A percentile compares a stretch with the other conserved stretches of the same genome.
Evolutionary conservation across 305 asterid genomes (phyloP).

Genomic region (Fraxinus albicans): DNA sequence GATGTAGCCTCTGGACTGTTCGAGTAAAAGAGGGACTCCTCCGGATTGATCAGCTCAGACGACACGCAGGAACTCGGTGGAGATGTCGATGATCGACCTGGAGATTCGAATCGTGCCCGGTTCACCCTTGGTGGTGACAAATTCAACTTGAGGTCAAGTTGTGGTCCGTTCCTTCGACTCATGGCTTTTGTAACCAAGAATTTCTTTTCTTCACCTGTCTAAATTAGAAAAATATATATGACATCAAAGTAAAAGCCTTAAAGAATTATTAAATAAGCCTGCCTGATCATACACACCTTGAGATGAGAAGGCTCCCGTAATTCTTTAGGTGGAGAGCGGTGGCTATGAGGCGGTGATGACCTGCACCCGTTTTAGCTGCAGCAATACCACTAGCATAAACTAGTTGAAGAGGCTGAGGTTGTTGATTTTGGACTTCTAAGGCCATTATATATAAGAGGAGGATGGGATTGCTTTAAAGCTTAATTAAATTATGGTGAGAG

Average conservation of each 20-base stretch:
- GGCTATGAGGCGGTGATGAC: conserved; percentile 1
- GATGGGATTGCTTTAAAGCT: conserved; percentile 50
- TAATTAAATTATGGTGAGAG: conserved; percentile 53
- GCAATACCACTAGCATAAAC: conserved; percentile 20
- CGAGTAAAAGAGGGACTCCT: conserved; percentile 39
- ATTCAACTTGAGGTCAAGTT: conserved; percentile 57
- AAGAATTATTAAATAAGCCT: background rate
- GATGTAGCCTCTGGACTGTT: conserved; percentile 58
- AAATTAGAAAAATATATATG: background rate
- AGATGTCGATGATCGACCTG: conserved; percentile 51
- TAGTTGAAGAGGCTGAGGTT: conserved; percentile 29
- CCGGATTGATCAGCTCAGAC: conserved; percentile 41
- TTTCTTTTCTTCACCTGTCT: conserved; percentile 18
- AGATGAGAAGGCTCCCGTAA: background rate
- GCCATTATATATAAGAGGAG: conserved; percentile 36
- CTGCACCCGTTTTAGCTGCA: background rate
- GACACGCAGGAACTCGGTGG: conserved; percentile 59
- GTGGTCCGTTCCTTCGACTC: conserved; percentile 48
- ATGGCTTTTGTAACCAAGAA: conserved; percentile 17
- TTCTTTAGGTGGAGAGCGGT: background rate
- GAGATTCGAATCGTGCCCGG: conserved; percentile 37
- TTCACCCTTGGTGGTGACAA: conserved; percentile 51
- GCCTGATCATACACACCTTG: background rate
- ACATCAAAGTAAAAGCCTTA: background rate
- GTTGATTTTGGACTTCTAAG: conserved; percentile 23